Percentiles rank a stretch among this genome's conserved stretches.
Evolutionary conservation across 495 filamentous ascomycete species (phyloP).

Genomic region (Filosporella fistucella): DNA sequence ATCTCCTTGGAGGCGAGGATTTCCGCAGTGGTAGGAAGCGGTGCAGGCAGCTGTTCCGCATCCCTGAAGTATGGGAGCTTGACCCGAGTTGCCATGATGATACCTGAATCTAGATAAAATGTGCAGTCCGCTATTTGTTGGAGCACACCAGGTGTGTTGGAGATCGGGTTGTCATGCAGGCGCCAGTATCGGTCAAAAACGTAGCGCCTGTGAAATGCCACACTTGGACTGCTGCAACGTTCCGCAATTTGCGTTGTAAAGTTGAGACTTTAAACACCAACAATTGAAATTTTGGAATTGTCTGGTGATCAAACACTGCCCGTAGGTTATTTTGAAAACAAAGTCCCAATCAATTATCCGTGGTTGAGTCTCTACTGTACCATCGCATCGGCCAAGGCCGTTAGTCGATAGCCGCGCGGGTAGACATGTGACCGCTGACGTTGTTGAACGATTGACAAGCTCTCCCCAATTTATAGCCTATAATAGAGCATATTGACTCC

Average conservation of each 20-base stretch:
- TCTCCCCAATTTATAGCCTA: neutral
- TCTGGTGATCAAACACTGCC: neutral
- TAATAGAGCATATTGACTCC: neutral
- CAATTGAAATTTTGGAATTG: neutral
- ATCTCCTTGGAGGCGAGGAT: constrained; percentile 5
- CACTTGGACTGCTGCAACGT: neutral
- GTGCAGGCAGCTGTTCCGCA: neutral
- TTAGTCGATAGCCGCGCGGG: neutral
- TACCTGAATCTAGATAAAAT: neutral
- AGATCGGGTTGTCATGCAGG: neutral
- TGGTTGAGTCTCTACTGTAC: no score
- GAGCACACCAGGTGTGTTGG: neutral
- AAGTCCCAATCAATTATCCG: neutral
- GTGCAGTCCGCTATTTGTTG: neutral
- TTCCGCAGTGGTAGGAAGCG: constrained; percentile 1
- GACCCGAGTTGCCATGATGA: neutral
- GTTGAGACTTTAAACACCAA: neutral
- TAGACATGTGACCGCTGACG: neutral
- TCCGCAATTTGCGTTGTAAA: neutral
- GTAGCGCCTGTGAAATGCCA: neutral
- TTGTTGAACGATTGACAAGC: neutral
- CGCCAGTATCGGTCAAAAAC: neutral
- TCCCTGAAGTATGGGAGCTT: constrained; percentile 4
- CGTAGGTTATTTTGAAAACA: neutral
- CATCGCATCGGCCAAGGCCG: no score